These are phyloP conservation scores for Artemisia argyi DNA, from an alignment of 129 eudicot species.

Conservation along the genomic window DNA sequence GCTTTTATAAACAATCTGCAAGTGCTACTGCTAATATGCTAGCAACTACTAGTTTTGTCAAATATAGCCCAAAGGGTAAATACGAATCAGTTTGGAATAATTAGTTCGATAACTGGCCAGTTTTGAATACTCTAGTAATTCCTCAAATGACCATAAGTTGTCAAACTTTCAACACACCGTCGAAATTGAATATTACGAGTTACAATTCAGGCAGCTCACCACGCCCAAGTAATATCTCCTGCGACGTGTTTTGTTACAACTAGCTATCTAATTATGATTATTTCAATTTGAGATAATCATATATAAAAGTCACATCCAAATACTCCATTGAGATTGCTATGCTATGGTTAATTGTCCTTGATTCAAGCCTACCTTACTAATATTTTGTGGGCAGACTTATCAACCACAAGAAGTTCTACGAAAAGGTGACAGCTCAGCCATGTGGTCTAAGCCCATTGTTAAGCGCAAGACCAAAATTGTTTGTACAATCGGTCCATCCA, in stretches of 20 bases:
- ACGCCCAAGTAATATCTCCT: neutral
- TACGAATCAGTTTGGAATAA: neutral
- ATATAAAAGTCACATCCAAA: too few relatives aligned
- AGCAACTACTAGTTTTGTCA: too few relatives aligned
- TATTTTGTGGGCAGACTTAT: slow-evolving; percentile 38
- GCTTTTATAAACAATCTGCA: too few relatives aligned
- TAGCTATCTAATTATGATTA: neutral
- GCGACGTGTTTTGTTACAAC: neutral
- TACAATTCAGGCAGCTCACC: too few relatives aligned
- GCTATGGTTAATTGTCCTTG: too few relatives aligned
- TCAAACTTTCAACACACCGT: too few relatives aligned
- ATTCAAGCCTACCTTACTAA: neutral
- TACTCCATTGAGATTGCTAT: too few relatives aligned
- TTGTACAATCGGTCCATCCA: slow-evolving; percentile 98
- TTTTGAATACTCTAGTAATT: neutral
- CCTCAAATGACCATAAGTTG: neutral
- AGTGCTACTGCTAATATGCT: too few relatives aligned
- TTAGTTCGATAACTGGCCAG: neutral
- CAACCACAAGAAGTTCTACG: slow-evolving; percentile 43
- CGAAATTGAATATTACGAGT: too few relatives aligned
- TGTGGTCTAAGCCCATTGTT: slow-evolving; percentile 87
- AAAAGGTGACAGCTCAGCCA: slow-evolving; percentile 46
- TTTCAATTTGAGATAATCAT: neutral
- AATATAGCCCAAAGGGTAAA: too few relatives aligned
- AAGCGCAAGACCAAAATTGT: slow-evolving; percentile 94